A percentile compares a stretch with the other conserved stretches of the same genome.
These are phyloP conservation scores for Telfairia occidentalis DNA, from an alignment of 331 rosid genomes.

Conservation along the genomic window DNA sequence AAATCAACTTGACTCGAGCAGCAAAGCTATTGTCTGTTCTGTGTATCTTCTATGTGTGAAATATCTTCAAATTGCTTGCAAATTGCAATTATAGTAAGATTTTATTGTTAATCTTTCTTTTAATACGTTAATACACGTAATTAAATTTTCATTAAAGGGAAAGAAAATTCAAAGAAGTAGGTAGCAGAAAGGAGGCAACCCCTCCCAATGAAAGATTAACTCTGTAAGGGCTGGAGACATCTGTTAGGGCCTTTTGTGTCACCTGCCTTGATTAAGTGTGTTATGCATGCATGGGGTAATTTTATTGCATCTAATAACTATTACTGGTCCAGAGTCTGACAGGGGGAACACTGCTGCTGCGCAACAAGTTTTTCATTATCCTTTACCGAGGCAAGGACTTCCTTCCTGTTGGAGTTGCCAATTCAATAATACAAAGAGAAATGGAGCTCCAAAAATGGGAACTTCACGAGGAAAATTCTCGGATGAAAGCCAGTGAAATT, in stretches of 20 bases:
- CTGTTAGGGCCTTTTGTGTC: background rate
- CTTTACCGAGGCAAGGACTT: slow-evolving; percentile 81
- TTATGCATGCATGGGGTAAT: background rate
- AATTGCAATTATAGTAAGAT: background rate
- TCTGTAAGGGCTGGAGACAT: background rate
- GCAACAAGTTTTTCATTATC: slow-evolving; percentile 58
- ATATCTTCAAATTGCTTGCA: background rate
- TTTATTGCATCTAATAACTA: background rate
- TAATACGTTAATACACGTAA: too few species aligned
- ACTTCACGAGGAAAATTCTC: slow-evolving; percentile 52
- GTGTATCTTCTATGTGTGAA: background rate
- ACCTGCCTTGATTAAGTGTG: background rate
- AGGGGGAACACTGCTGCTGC: slow-evolving; percentile 69
- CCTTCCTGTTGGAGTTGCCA: slow-evolving; percentile 47
- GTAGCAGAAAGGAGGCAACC: background rate
- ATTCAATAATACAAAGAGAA: slow-evolving; percentile 53
- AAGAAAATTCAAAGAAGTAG: background rate
- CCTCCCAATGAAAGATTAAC: background rate
- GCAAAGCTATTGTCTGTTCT: background rate
- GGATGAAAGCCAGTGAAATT: slow-evolving; percentile 37
- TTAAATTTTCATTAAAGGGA: background rate
- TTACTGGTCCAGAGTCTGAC: slow-evolving; percentile 57
- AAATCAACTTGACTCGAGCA: background rate
- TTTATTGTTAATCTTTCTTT: background rate
- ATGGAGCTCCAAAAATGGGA: slow-evolving; percentile 43